Percentiles rank a stretch among this genome's conserved stretches.
These are phyloP conservation scores for Camellia lanceoleosa DNA, from an alignment of 148 eudicot species.

Conservation along the genomic window DNA sequence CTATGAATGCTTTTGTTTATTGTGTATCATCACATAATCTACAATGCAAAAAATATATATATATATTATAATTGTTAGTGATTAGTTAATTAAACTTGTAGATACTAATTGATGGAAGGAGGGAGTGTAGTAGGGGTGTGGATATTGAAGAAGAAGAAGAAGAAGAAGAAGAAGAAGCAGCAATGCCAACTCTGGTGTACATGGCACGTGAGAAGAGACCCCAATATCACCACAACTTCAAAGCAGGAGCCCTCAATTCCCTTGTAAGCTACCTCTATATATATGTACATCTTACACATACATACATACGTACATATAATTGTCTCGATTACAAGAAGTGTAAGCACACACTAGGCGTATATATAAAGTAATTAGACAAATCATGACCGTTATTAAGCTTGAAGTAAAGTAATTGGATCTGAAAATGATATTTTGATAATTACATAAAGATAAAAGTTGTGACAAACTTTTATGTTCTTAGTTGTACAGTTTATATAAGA, in stretches of 20 bases:
- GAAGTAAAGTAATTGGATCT: too few species aligned
- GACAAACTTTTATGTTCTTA: too few species aligned
- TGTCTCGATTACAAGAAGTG: too few species aligned
- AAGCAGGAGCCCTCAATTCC: slow-evolving; percentile 23
- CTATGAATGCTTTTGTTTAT: too few species aligned
- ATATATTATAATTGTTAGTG: not conserved
- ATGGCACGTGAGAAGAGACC: slow-evolving; percentile 24
- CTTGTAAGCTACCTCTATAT: slow-evolving; percentile 6
- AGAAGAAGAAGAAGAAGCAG: not conserved
- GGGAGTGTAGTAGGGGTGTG: not conserved
- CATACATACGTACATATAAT: not conserved
- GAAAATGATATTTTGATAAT: too few species aligned
- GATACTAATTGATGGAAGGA: slow-evolving; percentile 17
- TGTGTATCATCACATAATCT: too few species aligned
- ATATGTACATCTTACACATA: not conserved
- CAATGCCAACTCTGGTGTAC: slow-evolving; percentile 21
- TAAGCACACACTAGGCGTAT: too few species aligned
- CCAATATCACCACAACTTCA: slow-evolving; percentile 17
- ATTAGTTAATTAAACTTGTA: not conserved
- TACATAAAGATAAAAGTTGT: too few species aligned
- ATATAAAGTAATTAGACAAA: too few species aligned
- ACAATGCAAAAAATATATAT: too few species aligned
- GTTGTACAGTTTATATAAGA: too few species aligned
- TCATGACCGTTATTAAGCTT: too few species aligned
- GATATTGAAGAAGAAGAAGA: not conserved